Conservation (phyloP, 169 alveolate genomes). For the Plasmodium cynomolgi region DNA sequence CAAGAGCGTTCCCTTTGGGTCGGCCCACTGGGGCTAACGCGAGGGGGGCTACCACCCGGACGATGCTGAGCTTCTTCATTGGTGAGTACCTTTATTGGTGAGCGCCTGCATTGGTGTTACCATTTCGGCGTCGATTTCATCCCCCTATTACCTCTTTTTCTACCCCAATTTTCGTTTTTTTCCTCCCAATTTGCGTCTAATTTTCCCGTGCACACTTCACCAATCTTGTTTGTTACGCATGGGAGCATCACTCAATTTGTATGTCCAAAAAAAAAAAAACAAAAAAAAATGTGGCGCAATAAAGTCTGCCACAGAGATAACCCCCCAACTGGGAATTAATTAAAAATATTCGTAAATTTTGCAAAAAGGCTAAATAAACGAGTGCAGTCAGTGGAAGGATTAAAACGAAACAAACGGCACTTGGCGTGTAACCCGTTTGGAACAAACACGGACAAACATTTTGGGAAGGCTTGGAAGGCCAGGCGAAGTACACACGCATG, state of each 20-base stretch:
- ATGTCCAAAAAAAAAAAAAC: not conserved
- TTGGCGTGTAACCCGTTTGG: not conserved
- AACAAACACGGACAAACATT: not conserved
- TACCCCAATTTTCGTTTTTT: not conserved
- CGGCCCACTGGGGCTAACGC: slow-evolving; percentile 56
- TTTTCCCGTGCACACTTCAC: not conserved
- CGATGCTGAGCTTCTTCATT: not conserved
- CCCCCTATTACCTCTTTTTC: not conserved
- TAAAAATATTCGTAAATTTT: slow-evolving; percentile 5
- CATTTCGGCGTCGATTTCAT: not conserved
- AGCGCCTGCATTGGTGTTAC: not conserved
- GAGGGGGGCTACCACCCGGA: not conserved
- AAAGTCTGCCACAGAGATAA: not conserved
- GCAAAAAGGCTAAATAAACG: not conserved
- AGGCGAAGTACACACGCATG: not conserved
- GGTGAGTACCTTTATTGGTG: not conserved
- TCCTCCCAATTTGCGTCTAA: not conserved
- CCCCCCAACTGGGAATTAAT: not conserved
- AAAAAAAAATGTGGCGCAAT: not conserved
- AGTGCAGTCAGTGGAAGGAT: not conserved
- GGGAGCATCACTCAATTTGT: not conserved
- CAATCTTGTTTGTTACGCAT: not conserved
- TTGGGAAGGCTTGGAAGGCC: not conserved
- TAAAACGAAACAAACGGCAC: not conserved
- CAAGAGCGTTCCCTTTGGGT: slow-evolving; percentile 34